Evolutionary conservation across 768 basidiomycete genomes (phyloP).

Genomic region (Suillus fuscotomentosus): DNA sequence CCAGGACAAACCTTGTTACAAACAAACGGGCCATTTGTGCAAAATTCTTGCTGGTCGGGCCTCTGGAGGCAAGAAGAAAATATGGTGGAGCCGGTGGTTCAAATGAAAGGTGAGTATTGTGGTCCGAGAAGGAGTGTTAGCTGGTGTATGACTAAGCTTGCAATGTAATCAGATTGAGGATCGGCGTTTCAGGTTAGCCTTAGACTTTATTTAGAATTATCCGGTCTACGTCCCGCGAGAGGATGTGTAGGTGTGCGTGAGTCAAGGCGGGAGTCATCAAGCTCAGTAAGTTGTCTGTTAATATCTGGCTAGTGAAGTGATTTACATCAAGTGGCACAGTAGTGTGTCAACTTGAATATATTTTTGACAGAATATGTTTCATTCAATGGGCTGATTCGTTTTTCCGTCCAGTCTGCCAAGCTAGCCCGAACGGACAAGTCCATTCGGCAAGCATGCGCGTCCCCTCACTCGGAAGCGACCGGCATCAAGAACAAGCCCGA

Average conservation of each 20-base stretch:
- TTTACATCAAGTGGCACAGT: too few species aligned
- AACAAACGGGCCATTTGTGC: conserved; percentile 8
- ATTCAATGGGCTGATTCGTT: background rate
- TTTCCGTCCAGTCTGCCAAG: background rate
- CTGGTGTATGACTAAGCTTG: background rate
- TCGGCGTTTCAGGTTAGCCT: background rate
- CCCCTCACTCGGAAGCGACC: background rate
- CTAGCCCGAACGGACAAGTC: background rate
- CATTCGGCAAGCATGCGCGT: background rate
- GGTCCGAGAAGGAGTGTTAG: background rate
- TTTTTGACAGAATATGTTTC: too few species aligned
- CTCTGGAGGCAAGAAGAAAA: background rate
- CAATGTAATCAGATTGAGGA: background rate
- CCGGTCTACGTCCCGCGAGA: too few species aligned
- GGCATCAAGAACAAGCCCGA: background rate
- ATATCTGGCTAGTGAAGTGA: too few species aligned
- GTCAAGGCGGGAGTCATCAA: too few species aligned
- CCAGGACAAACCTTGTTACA: conserved; percentile 12
- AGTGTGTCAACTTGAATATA: too few species aligned
- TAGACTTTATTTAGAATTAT: too few species aligned
- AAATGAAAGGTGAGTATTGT: background rate
- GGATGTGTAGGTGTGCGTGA: too few species aligned
- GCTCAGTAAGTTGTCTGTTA: too few species aligned
- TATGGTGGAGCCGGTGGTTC: background rate
- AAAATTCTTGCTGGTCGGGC: background rate